Conservation (phyloP, 805 yeast species). For the Candida ulmi region DNA sequence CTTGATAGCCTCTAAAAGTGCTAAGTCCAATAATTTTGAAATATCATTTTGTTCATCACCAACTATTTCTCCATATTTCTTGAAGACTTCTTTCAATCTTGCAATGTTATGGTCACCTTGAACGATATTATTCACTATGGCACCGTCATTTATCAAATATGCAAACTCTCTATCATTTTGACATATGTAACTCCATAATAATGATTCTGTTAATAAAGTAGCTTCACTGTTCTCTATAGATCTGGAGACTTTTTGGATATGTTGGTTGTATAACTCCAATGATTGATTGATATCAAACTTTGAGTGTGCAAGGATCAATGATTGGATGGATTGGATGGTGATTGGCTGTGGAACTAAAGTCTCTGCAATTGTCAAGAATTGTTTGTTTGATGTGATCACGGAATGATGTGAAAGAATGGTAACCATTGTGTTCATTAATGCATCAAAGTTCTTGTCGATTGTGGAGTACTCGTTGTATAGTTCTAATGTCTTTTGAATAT, state of each 20-base stretch:
- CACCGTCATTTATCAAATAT: slow-evolving; percentile 42
- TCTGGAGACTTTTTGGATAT: slow-evolving; percentile 33
- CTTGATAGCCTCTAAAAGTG: slow-evolving; percentile 14
- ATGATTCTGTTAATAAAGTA: slow-evolving; percentile 41
- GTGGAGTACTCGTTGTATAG: slow-evolving; percentile 29
- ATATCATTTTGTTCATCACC: slow-evolving; percentile 33
- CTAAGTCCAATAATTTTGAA: no score
- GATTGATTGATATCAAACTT: slow-evolving; percentile 33
- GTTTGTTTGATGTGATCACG: slow-evolving; percentile 25
- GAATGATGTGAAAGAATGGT: slow-evolving; percentile 37
- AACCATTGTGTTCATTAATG: slow-evolving; percentile 35
- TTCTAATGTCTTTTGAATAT: slow-evolving; percentile 9
- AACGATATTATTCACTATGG: slow-evolving; percentile 31
- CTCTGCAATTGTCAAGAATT: slow-evolving; percentile 33
- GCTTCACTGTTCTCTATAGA: slow-evolving; percentile 27
- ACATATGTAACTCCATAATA: slow-evolving; percentile 37
- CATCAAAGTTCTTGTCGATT: slow-evolving; percentile 35
- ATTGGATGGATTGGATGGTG: slow-evolving; percentile 28
- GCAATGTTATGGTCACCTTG: slow-evolving; percentile 35
- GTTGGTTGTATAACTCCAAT: slow-evolving; percentile 39
- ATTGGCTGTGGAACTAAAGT: slow-evolving; percentile 25
- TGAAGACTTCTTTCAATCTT: slow-evolving; percentile 36
- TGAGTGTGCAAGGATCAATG: slow-evolving; percentile 36
- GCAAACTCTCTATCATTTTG: slow-evolving; percentile 51
- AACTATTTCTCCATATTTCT: slow-evolving; percentile 45